Conservation (phyloP, 1,284 basidiomycete genomes). For the Sanghuangporus weigelae region DNA sequence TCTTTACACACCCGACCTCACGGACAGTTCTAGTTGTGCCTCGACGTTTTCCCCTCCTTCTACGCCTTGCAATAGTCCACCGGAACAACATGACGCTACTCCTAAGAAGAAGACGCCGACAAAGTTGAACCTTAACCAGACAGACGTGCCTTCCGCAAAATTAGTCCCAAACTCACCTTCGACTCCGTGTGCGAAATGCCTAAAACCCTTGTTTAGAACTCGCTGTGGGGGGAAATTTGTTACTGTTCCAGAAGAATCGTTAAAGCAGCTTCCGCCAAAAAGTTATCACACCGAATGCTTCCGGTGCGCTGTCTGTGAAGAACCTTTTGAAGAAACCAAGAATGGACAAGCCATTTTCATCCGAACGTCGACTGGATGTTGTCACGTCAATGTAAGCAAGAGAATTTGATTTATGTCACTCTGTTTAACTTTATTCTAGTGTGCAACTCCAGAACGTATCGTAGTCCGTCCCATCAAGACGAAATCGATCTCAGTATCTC, state of each 20-base stretch:
- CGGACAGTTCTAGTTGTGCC: constrained; percentile 54
- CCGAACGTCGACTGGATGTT: constrained; percentile 55
- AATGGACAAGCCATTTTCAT: constrained; percentile 65
- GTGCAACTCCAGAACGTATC: constrained; percentile 33
- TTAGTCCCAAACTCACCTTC: constrained; percentile 24
- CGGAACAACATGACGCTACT: constrained; percentile 19
- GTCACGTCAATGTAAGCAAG: constrained; percentile 59
- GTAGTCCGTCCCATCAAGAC: constrained; percentile 15
- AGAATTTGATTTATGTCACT: constrained; percentile 1
- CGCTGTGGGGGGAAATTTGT: constrained; percentile 55
- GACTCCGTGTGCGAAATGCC: constrained; percentile 49
- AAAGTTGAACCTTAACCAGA: neutral
- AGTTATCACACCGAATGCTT: constrained; percentile 72
- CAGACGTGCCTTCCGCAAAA: constrained; percentile 21
- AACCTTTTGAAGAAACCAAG: constrained; percentile 53
- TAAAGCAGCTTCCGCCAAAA: constrained; percentile 38
- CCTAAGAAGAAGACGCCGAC: constrained; percentile 8
- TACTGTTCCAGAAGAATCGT: constrained; percentile 54
- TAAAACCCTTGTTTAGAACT: constrained; percentile 49
- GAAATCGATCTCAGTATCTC: constrained; percentile 5
- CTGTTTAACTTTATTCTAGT: constrained; percentile 36
- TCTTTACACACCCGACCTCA: constrained; percentile 53
- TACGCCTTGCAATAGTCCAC: constrained; percentile 44
- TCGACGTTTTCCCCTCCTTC: constrained; percentile 51
- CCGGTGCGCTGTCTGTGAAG: constrained; percentile 59